A percentile compares a stretch with the other conserved stretches of the same genome.
phyloP scores from a whole-genome alignment of 2,329 filamentous ascomycete genomes.

The Plenodomus lindquistii region DNA sequence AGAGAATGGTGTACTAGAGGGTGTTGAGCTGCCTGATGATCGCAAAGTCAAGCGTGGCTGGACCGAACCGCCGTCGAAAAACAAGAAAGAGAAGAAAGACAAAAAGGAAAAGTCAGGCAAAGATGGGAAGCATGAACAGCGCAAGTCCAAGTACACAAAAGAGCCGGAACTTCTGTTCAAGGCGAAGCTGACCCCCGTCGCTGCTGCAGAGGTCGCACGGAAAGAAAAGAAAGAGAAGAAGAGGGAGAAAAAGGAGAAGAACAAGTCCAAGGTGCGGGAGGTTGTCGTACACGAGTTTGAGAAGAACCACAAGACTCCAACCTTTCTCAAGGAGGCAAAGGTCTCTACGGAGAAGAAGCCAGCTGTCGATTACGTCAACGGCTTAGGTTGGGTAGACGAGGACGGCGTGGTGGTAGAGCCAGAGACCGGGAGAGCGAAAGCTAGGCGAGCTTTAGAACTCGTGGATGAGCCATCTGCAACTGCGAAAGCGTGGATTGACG shows the following conservation, averaged over 20 bases:
- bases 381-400: conserved; percentile 84
- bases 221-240: conserved; percentile 53
- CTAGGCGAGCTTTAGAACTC: conserved; percentile 37
- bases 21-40: conserved; percentile 71
- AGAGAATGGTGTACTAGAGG: conserved; percentile 59
- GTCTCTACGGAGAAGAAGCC: conserved; percentile 50
- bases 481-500: conserved; percentile 23
- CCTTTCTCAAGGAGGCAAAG: conserved; percentile 69
- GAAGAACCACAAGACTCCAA: conserved; percentile 79
- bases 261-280: conserved; percentile 56
- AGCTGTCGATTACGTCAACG: conserved; percentile 74
- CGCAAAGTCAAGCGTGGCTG: conserved; percentile 87
- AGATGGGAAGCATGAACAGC: conserved; percentile 60
- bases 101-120: conserved; percentile 60
- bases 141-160: conserved; percentile 79
- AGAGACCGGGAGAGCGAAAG: conserved; percentile 44
- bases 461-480: conserved; percentile 31
- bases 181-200: conserved; percentile 65
- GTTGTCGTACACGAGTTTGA: conserved; percentile 86
- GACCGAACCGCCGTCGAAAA: conserved; percentile 67
- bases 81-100: conserved; percentile 51
- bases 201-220: conserved; percentile 37
- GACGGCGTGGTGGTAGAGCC: conserved; percentile 75
- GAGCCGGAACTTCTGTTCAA: conserved; percentile 84
- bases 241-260: conserved; percentile 65